phyloP scores from a whole-genome alignment of 1,284 basidiomycete species.

The Sporisorium scitamineum region DNA sequence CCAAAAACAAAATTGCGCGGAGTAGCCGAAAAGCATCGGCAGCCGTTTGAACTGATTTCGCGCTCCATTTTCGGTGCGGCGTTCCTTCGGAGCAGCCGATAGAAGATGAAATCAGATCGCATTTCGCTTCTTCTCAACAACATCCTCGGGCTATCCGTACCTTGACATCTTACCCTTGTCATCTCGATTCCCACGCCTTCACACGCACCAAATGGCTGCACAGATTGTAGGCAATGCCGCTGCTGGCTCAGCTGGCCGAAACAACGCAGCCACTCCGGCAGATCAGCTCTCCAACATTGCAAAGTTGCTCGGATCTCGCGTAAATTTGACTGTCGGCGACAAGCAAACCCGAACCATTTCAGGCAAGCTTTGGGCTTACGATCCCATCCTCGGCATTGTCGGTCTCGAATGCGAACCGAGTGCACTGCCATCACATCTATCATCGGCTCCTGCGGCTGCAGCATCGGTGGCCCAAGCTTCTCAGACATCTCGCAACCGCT shows the following conservation, averaged over 20 bases:
- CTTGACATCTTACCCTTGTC: background rate
- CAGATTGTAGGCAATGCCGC: slow-evolving; percentile 12
- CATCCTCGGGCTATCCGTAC: background rate
- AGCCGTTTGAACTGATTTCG: background rate
- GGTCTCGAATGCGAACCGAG: slow-evolving; percentile 56
- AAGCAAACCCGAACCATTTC: slow-evolving; percentile 34
- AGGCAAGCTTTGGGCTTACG: slow-evolving; percentile 65
- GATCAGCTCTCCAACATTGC: slow-evolving; percentile 38
- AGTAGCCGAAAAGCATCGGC: slow-evolving; percentile 16
- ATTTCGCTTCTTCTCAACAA: background rate
- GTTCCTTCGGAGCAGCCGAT: background rate
- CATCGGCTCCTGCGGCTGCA: slow-evolving; percentile 48
- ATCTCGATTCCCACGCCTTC: background rate
- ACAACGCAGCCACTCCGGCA: slow-evolving; percentile 17
- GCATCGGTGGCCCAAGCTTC: slow-evolving; percentile 42
- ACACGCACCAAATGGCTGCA: slow-evolving; percentile 19
- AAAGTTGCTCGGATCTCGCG: slow-evolving; percentile 37
- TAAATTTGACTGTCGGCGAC: slow-evolving; percentile 46
- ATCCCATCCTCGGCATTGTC: slow-evolving; percentile 54
- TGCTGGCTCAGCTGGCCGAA: slow-evolving; percentile 19
- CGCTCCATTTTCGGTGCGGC: background rate
- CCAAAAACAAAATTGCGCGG: slow-evolving; percentile 12
- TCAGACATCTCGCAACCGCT: slow-evolving; percentile 41
- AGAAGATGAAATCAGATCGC: background rate
- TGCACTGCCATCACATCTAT: slow-evolving; percentile 32